Evolutionary conservation across 768 basidiomycete genomes (phyloP).

Genomic region (Baorangia bicolor): DNA sequence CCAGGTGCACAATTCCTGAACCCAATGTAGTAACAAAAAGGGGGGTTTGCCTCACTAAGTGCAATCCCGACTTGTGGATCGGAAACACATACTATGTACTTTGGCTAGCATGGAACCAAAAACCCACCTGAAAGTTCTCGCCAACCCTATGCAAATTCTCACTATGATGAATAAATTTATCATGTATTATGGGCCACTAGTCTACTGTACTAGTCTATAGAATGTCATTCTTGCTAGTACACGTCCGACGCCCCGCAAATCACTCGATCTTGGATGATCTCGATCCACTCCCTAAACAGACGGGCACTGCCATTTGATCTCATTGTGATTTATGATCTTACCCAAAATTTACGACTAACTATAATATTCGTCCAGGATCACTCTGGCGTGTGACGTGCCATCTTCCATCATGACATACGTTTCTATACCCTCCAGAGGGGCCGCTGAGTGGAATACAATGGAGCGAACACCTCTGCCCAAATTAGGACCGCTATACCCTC

Average conservation of each 20-base stretch:
- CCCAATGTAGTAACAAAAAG: too few species aligned
- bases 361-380: slow-evolving; percentile 48
- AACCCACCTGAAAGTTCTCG: too few species aligned
- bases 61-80: too few species aligned
- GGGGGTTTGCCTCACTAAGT: too few species aligned
- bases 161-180: too few species aligned
- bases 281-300: not conserved
- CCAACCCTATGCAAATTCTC: too few species aligned
- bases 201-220: too few species aligned
- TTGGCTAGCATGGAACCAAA: too few species aligned
- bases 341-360: not conserved
- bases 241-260: not conserved
- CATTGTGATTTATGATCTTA: not conserved
- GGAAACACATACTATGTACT: too few species aligned
- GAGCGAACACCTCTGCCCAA: slow-evolving; percentile 72
- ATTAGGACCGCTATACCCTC: slow-evolving; percentile 47
- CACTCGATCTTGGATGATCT: not conserved
- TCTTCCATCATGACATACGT: slow-evolving; percentile 67
- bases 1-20: too few species aligned
- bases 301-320: not conserved
- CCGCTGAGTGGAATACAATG: slow-evolving; percentile 51
- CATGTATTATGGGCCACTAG: too few species aligned
- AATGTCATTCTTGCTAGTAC: too few species aligned
- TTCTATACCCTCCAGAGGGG: slow-evolving; percentile 46
- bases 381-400: slow-evolving; percentile 54